Evolutionary conservation across 345 rosid genomes (phyloP).

Genomic region (Abelmoschus esculentus): DNA sequence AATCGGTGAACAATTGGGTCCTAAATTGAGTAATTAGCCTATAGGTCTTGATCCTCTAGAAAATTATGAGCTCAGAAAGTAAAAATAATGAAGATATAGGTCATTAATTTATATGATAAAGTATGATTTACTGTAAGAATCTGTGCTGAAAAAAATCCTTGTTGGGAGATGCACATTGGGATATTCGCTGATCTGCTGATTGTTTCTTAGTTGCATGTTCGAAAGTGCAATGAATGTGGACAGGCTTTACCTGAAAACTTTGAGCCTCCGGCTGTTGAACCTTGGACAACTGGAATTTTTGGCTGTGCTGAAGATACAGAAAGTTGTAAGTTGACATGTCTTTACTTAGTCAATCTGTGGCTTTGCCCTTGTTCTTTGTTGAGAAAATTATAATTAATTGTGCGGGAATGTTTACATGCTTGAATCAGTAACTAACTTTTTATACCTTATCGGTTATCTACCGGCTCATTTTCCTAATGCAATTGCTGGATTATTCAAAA

Average conservation of each 20-base stretch:
- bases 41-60: constrained; percentile 16
- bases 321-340: constrained; percentile 57
- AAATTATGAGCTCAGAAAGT: not conserved
- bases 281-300: constrained; percentile 92
- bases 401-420: not conserved
- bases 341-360: not conserved
- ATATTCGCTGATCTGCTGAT: not conserved
- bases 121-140: not conserved
- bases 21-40: constrained; percentile 10
- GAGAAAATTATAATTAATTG: not conserved
- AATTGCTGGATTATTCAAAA: not conserved
- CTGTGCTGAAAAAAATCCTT: not conserved
- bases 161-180: not conserved
- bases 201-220: constrained; percentile 48
- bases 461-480: not conserved
- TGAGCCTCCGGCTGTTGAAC: constrained; percentile 82
- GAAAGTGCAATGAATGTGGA: constrained; percentile 89
- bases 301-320: constrained; percentile 75
- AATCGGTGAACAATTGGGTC: not conserved
- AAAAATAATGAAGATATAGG: not conserved
- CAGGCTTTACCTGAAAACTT: constrained; percentile 79
- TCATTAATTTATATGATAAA: not conserved
- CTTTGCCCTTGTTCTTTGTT: not conserved
- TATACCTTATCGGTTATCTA: not conserved
- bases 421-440: not conserved